Evolutionary conservation across 495 filamentous ascomycete species (phyloP), one percentile per base, ranked within the genome.

Genomic region (Aspergillus nidulans): DNA sequence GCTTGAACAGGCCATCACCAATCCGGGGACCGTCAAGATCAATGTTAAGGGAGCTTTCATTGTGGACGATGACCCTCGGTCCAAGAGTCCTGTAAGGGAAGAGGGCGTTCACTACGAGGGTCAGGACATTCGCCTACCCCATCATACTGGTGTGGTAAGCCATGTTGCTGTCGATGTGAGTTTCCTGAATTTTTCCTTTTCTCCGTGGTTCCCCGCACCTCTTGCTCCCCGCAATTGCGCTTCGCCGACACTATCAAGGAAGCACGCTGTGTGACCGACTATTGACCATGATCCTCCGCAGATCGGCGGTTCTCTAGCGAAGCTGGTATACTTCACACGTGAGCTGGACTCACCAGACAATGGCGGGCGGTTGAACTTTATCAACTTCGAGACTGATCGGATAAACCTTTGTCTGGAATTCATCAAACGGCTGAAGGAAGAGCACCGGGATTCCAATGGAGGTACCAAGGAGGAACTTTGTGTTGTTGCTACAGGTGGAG

Each of bases 41-140:
- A 97, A 98, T 64, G 92, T 97, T 43, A 83, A 87, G 62, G 94
- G 92, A 63, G 94, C 94, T 13, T 96, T 95, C 66, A 97, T 98
- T 53, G 91, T 94, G 57, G 90, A 96, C 64, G 85, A 91, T 55
- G 86, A 90, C 46, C 80, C 81, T 21, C 79, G 75, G 45, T 73
- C 76, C 21, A 67, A 70, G 49, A 76, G 71, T 34, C 72, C 76
- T 0, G 69, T 71, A 15, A 72, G 72, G 19, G 76, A 76, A 25
- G 81, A 85, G 51, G 84, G 84, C 18, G 81, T 80, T 25, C 81
- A 86, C 54, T 85, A 92, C 63, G 89, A 91, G 63, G 90, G 87
- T 23, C 88, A 87, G 60, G 92, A 96, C 65, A 97, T 98, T 62
- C 82, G 94, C n/a, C 77, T 98, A 13, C 94, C 94, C 20, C 91